Evolutionary conservation across 345 rosid species (phyloP), one percentile per base, ranked within the genome.

Genomic region (Pugionium dolabratum): DNA sequence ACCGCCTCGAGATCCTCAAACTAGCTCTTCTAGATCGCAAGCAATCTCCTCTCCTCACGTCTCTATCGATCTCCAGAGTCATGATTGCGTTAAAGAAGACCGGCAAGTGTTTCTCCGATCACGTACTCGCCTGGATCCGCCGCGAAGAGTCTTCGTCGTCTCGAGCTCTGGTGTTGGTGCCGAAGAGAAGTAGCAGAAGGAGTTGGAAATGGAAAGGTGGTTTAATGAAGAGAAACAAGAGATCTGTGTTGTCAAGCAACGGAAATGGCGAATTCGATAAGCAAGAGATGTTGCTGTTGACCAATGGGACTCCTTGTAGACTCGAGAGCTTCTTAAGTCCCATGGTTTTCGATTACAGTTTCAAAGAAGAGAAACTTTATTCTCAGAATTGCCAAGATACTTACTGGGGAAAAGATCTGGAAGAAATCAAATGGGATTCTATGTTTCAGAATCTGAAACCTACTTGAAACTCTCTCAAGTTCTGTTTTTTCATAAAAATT

Each of bases 391-490:
- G 88, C 81, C 31, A 71, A 54, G 60, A 54, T 63, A 27, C 53
- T 60, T 69, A 27, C 18, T 71, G 83, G 49, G 43, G 28, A 3
- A 67, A 18, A 18, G 18, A 18, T 18, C 11, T 71, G 1, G 96
- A 86, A 81, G 88, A 85, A 40, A 82, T 86, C 77, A 87, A 84
- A 82, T 93, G 98, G 98, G 97, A 90, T 69, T 56, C 94, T 2
- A 84, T 93, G 98, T 90, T 93, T 70, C 97, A 90, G 79, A 79
- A 93, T 77, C 70, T 93, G 35, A 90, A 90, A 84, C 98, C 98
- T 55, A 93, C 93, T 43, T 90, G 80, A 84, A 66, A 10, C 40
- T 11, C 3, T 35, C 4, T 28, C 11, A 27, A 7, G 40, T 29
- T 32, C 47, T 50, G n/a, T 44, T 10, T 18, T 4, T 30, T 46